Evolutionary conservation across 768 basidiomycete species (phyloP).

Genomic region (Phylloporus rhodoxanthus): DNA sequence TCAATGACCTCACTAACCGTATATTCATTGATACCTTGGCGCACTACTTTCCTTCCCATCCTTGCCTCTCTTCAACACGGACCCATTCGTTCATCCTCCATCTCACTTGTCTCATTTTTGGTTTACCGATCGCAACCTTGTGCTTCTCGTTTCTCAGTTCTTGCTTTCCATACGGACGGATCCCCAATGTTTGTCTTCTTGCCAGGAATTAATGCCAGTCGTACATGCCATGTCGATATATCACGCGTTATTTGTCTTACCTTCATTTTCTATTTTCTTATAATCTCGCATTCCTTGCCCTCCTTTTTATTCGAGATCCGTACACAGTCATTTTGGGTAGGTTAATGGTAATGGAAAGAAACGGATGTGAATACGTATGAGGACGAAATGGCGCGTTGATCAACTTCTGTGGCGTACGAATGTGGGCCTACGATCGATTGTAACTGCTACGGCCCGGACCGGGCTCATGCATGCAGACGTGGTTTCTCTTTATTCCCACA

Average conservation of each 20-base stretch:
- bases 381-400: no score
- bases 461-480: no score
- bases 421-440: no score
- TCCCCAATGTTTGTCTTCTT: constrained; percentile 2
- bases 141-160: neutral
- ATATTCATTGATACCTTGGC: constrained; percentile 12
- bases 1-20: neutral
- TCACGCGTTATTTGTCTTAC: neutral
- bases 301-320: neutral
- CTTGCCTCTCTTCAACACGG: neutral
- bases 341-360: constrained; percentile 7
- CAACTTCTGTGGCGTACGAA: no score
- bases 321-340: constrained; percentile 1
- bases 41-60: constrained; percentile 3
- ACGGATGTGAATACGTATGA: neutral
- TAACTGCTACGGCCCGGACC: no score
- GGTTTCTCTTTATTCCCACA: no score
- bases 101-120: constrained; percentile 1
- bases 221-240: constrained; percentile 6
- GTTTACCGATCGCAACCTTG: neutral
- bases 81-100: constrained; percentile 1
- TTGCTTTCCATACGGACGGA: constrained; percentile 6
- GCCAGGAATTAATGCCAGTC: constrained; percentile 14
- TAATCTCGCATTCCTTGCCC: neutral
- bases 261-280: constrained; percentile 3